Base-by-base conservation (phyloP, 768 basidiomycete genomes). In the Dioszegia aurantiaca region DNA sequence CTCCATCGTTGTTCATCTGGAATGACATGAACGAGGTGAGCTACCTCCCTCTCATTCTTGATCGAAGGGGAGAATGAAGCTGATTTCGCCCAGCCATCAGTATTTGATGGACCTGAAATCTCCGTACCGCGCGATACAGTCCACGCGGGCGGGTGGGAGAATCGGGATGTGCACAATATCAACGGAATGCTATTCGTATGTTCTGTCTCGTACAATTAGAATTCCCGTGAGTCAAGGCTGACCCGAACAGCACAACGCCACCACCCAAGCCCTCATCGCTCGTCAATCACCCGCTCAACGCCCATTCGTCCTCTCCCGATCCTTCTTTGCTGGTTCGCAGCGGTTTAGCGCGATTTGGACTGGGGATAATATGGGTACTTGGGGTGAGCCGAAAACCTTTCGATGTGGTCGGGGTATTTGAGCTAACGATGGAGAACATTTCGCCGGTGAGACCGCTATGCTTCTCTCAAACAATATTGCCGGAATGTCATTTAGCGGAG, bases 81-180 rank as follows among this genome's bases (percentile, higher is more conserved):
- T 19, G 3, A 4, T 39, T 14, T 9, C n/a, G 12, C 23, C n/a
- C 14, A 89, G 90, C 95, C 95, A 1, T 87, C 93, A 11, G 86
- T 99, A n/a, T 99, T 99, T 81, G 94, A 97, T 65, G 95, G 94
- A 0, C 95, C 95, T 4, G 95, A 99, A 74, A 97, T 99, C 68
- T 85, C 85, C 31, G 84, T 87, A 82, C 84, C 83, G 2, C 83
- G 83, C 64, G 87, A 88, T 59, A 83, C 82, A 45, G 81, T 95
- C 41, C 93, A 98, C 70, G 80, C 90, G 67, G 90, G 88, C 28
- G 91, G 90, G 24, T 99, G 95, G 95, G 95, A 99, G 72, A 92
- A 99, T 70, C 86, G 95, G 46, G 95, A 98, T 70, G 78, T 99
- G 1, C 95, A 99, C 77, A 98, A 99, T 70, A 85, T 99, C 74